Evolutionary conservation across 139 green algal species (phyloP), one percentile per base, ranked within the genome.

Genomic region (Chlorella sorokiniana): DNA sequence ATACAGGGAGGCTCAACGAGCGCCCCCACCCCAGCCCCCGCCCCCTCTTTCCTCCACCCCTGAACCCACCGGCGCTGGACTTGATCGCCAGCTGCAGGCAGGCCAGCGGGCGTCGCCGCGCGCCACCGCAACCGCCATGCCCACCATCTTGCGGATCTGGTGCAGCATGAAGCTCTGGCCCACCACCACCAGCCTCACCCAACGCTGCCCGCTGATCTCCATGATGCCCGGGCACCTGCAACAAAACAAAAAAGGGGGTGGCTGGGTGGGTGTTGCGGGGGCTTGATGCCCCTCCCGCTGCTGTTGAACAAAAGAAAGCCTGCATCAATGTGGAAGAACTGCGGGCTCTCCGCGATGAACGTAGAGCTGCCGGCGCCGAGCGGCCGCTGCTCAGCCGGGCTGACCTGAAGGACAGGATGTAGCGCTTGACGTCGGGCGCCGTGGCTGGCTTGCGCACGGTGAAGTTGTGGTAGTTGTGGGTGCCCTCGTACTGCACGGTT

Each of bases 391-490:
- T 23, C 61, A 68, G 20, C 61, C 29, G 29, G 16, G 61, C 31
- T 67, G n/a, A 91, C 44, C 18, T 81, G 82, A 96, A 95, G n/a
- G 56, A 87, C 18, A 95, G 59, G 62, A 96, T 94, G 86, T 94
- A 94, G 18, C 93, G 89, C 71, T 88, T 91, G 45, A 89, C 92
- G 23, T 86, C 64, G 16, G 88, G 79, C 25, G 87, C 84, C 25
- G 4, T 78, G 2, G 83, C 44, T 7, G 68, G 20, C 84, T 90
- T 69, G 48, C 84, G 79, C 29, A 90, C 61, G 3, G 95, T 97
- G 89, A 91, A 98, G 85, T 98, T 98, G 90, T 97, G 92, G 82
- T 95, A 98, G 86, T 96, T 98, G 87, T 98, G 95, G 31, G 93
- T 98, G 56, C 95, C 96, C 74, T 89, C 81, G 83, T 91, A 99